phyloP scores from a whole-genome alignment of 345 rosid genomes.

The Eucalyptus sp. region DNA sequence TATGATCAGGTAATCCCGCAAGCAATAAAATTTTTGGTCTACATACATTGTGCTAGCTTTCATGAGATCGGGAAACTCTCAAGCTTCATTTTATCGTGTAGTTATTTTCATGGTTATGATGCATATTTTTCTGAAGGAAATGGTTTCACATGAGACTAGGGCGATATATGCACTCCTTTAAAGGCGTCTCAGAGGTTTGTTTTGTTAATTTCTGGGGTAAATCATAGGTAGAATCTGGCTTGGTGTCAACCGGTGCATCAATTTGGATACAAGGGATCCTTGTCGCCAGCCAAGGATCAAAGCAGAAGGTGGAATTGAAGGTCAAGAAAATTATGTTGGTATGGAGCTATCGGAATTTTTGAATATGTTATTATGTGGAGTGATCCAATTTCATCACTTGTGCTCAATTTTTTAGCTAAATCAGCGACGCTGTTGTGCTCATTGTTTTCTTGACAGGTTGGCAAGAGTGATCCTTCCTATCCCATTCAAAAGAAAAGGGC shows the following conservation, averaged over 20 bases:
- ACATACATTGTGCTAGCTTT: neutral
- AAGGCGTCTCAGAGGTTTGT: neutral
- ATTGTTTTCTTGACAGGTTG: conserved; percentile 34
- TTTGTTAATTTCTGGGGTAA: neutral
- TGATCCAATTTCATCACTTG: neutral
- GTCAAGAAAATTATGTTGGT: conserved; percentile 73
- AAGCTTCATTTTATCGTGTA: neutral
- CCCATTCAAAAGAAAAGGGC: conserved; percentile 96
- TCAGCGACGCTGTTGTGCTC: neutral
- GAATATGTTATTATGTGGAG: neutral
- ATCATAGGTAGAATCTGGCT: conserved; percentile 74
- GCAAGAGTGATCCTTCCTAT: conserved; percentile 82
- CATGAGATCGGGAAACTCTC: neutral
- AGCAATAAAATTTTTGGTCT: neutral
- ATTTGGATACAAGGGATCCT: conserved; percentile 71
- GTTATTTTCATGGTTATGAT: neutral
- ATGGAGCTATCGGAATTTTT: neutral
- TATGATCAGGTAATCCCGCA: conserved; percentile 59
- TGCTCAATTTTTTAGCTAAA: neutral
- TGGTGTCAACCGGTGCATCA: conserved; percentile 75
- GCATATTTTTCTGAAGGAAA: neutral
- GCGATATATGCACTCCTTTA: neutral
- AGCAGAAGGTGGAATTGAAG: conserved; percentile 86
- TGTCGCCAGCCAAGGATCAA: conserved; percentile 83
- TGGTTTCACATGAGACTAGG: neutral